Conservation (phyloP, 2,329 filamentous ascomycete species). For the Paecilomyces dactylethromorphus region DNA sequence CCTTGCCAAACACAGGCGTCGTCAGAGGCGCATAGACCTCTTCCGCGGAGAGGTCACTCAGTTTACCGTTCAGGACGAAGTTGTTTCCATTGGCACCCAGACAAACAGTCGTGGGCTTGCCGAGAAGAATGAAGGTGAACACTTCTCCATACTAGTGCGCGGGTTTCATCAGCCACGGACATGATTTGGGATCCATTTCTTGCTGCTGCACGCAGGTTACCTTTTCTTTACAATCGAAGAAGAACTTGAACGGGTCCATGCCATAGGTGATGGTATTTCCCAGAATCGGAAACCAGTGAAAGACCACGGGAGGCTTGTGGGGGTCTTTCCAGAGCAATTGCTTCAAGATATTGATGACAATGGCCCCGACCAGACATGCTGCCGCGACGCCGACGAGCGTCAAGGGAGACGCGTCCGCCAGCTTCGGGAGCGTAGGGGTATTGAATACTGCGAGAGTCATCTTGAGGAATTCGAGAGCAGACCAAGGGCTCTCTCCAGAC, state of each 20-base stretch:
- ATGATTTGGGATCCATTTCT: neutral
- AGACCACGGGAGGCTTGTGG: constrained; percentile 72
- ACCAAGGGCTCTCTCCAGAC: neutral
- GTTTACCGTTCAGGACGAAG: constrained; percentile 85
- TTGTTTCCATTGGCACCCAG: constrained; percentile 79
- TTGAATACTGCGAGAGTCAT: neutral
- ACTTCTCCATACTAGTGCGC: constrained; percentile 70
- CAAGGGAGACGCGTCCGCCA: neutral
- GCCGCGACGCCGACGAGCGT: neutral
- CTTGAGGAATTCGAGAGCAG: neutral
- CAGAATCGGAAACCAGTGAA: constrained; percentile 64
- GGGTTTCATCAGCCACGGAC: neutral
- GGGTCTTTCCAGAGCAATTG: constrained; percentile 49
- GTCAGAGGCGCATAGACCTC: constrained; percentile 78
- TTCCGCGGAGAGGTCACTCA: constrained; percentile 83
- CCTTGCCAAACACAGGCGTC: constrained; percentile 67
- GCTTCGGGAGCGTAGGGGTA: too few relatives aligned
- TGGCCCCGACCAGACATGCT: neutral
- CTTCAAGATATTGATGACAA: neutral
- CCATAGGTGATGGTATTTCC: constrained; percentile 41
- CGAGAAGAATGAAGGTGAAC: constrained; percentile 82
- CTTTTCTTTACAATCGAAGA: constrained; percentile 65
- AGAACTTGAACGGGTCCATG: constrained; percentile 69
- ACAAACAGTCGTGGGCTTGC: constrained; percentile 83
- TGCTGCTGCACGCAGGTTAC: constrained; percentile 35